These are phyloP conservation scores for Glycyrrhiza uralensis DNA, from an alignment of 306 rosid genomes.

Conservation along the genomic window DNA sequence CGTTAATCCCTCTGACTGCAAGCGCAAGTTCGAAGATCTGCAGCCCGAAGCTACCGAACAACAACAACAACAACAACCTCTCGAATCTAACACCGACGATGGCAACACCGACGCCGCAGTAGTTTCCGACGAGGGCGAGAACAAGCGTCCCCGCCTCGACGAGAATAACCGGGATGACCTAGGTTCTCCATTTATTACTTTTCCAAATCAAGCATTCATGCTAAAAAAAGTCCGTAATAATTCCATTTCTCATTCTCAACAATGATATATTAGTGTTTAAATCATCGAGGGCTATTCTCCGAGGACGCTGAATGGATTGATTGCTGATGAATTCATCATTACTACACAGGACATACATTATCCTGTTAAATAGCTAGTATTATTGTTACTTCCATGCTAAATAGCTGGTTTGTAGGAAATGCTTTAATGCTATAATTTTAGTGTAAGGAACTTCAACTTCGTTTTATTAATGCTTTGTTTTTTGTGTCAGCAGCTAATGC, in stretches of 20 bases:
- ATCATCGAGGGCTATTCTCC: not conserved
- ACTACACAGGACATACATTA: not conserved
- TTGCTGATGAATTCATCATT: not conserved
- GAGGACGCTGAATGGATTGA: not conserved
- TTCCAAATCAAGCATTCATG: not conserved
- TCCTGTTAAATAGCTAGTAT: not conserved
- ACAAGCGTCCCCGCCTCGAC: conserved; percentile 73
- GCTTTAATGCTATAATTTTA: not conserved
- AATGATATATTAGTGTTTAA: not conserved
- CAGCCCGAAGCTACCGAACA: conserved; percentile 40
- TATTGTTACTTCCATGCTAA: not conserved
- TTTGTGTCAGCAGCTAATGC: conserved; percentile 47
- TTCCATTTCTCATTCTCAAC: not conserved
- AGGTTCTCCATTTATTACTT: conserved; percentile 45
- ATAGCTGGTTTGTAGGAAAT: not conserved
- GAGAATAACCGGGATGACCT: conserved; percentile 38
- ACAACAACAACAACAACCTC: conserved; percentile 25
- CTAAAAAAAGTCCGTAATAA: not conserved
- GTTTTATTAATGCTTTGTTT: not conserved
- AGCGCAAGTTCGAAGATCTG: conserved; percentile 85
- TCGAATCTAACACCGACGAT: conserved; percentile 33
- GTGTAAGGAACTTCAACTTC: not conserved
- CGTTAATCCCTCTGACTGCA: conserved; percentile 60
- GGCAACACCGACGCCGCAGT: conserved; percentile 13
- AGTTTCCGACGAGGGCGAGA: conserved; percentile 45